phyloP scores from a whole-genome alignment of 768 basidiomycete species.

The Russula earlei region DNA sequence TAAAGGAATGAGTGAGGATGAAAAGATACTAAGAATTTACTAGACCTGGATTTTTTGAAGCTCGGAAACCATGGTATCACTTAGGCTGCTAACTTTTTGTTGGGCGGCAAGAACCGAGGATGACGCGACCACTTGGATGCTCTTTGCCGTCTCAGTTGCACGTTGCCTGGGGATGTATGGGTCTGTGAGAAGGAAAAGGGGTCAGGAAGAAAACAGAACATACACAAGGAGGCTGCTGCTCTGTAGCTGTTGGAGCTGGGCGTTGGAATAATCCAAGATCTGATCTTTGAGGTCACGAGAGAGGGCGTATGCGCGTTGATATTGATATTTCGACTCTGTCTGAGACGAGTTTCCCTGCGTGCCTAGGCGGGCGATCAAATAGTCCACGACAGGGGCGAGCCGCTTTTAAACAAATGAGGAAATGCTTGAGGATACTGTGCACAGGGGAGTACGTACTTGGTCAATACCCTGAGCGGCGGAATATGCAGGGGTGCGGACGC shows the following conservation, averaged over 20 bases:
- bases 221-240: constrained; percentile 57
- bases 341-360: constrained; percentile 39
- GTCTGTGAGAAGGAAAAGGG: constrained; percentile 4
- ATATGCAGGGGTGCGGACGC: constrained; percentile 52
- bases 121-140: constrained; percentile 50
- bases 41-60: constrained; percentile 48
- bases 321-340: constrained; percentile 59
- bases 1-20: neutral
- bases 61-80: constrained; percentile 56
- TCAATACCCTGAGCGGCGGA: constrained; percentile 61
- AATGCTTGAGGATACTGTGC: constrained; percentile 3
- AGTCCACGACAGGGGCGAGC: constrained; percentile 68
- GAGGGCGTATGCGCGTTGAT: constrained; percentile 62
- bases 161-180: constrained; percentile 40
- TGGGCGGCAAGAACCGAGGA: constrained; percentile 47
- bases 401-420: constrained; percentile 31
- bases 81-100: constrained; percentile 46
- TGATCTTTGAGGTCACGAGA: constrained; percentile 56
- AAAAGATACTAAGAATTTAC: neutral
- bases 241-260: constrained; percentile 64
- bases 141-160: constrained; percentile 57
- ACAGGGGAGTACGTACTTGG: constrained; percentile 39
- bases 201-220: constrained; percentile 22
- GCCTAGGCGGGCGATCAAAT: constrained; percentile 41
- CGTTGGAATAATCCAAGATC: constrained; percentile 53